These are phyloP conservation scores for Tagetes erecta DNA, from an alignment of 129 eudicot genomes.

Conservation along the genomic window DNA sequence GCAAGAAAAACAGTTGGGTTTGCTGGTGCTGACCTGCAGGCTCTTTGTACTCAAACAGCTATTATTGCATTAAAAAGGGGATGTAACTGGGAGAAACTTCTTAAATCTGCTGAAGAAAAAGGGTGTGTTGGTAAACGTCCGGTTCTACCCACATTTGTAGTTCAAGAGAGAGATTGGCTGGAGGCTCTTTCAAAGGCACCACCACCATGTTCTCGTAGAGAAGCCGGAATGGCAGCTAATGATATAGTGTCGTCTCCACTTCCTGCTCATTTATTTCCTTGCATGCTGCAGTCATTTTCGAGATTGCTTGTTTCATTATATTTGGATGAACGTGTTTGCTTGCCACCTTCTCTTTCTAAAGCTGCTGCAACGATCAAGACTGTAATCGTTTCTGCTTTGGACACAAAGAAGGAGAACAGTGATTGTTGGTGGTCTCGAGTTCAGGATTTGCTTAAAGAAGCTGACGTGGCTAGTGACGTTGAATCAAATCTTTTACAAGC, in stretches of 20 bases:
- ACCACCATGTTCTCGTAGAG: constrained; percentile 94
- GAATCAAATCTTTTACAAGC: constrained; percentile 47
- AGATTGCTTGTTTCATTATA: constrained; percentile 57
- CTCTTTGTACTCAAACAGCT: constrained; percentile 96
- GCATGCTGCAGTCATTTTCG: constrained; percentile 65
- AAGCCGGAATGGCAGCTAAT: constrained; percentile 85
- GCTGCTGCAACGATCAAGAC: constrained; percentile 51
- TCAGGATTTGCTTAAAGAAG: constrained; percentile 61
- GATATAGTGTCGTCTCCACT: constrained; percentile 70
- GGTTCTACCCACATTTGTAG: constrained; percentile 65
- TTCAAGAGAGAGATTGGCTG: constrained; percentile 88
- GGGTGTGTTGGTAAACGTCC: constrained; percentile 50
- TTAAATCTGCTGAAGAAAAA: constrained; percentile 62
- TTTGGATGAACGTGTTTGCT: constrained; percentile 73
- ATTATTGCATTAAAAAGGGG: constrained; percentile 73
- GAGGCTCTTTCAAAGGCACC: constrained; percentile 87
- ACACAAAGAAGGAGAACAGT: constrained; percentile 49
- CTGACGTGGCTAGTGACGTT: constrained; percentile 53
- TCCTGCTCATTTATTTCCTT: constrained; percentile 61
- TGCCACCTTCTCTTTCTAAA: constrained; percentile 61
- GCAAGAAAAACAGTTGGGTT: constrained; percentile 79
- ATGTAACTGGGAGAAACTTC: constrained; percentile 69
- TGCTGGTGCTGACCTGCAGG: constrained; percentile 99
- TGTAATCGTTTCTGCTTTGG: constrained; percentile 57
- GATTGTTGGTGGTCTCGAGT: constrained; percentile 70